Evolutionary conservation across 1,284 basidiomycete genomes (phyloP), one percentile per base, ranked within the genome.

Genomic region (Hypsizygus ulmarius): DNA sequence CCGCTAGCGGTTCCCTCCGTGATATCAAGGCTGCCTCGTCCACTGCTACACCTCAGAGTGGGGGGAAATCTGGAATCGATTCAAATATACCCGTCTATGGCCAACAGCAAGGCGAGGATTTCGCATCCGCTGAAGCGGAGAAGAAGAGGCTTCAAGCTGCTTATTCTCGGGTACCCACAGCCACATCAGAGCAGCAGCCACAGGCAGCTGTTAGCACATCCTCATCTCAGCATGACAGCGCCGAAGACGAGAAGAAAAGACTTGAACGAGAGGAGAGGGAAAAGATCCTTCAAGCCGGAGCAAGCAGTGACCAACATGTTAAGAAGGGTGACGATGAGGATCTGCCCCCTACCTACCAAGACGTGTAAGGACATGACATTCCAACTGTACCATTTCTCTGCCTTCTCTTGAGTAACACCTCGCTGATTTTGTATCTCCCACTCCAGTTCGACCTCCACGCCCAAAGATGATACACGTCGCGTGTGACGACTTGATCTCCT

Each of bases 241-340:
- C 83, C 0, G 82, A 80, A 51, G 80, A 83, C 14, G 84, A 86
- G 71, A 87, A 87, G 74, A 78, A 72, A 65, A 69, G 85, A 28
- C 62, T 85, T 30, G 81, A 85, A 61, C 73, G 75, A 42, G 82
- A 87, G 59, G 81, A 84, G 56, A 71, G 80, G 45, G 84, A 84
- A 54, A 71, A 73, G 8, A 54, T 82, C 15, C 59, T 80, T 37
- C 65, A 64, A 15, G 63, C 62, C 3, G 69, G 67, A 30, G 64
- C 59, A 3, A 51, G 45, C 27, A 21, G 39, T 7, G 39, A 49
- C 18, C 39, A 45, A 16, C 35, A 45, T 42, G 29, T 35, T 12
- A 63, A 59, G 45, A 55, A 53, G 55, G 59, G 56, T 39, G 71
- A 67, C 15, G 75, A 75, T 29, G 79, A 81, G 0, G 80, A 83